Conservation (phyloP, 202 grass and related monocot genomes). For the Hordeum pubiflorum region DNA sequence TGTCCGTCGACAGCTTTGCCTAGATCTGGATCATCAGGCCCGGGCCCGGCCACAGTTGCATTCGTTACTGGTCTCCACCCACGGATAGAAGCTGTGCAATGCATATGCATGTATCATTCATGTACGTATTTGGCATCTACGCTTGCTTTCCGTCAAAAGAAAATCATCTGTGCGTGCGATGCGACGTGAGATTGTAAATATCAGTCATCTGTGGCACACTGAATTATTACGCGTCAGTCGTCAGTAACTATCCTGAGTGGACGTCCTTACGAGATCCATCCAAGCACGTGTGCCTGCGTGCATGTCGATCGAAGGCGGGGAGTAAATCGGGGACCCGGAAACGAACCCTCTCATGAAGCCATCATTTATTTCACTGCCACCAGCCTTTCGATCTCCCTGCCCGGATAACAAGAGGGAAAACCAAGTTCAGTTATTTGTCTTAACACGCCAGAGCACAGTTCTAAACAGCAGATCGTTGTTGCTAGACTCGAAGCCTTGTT, state of each 20-base stretch:
- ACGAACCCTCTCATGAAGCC: neutral
- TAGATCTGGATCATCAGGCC: neutral
- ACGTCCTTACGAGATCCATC: neutral
- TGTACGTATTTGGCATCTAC: neutral
- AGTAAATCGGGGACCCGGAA: neutral
- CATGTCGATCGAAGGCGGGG: constrained; percentile 4
- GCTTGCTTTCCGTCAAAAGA: neutral
- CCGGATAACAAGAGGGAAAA: neutral
- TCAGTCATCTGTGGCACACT: neutral
- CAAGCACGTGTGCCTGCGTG: neutral
- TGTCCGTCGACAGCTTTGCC: neutral
- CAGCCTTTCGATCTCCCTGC: neutral
- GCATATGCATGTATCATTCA: neutral
- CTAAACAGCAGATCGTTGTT: neutral
- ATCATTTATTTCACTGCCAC: neutral
- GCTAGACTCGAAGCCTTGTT: neutral
- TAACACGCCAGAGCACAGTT: too few relatives aligned
- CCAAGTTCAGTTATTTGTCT: too few relatives aligned
- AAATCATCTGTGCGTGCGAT: neutral
- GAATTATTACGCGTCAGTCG: neutral
- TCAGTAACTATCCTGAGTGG: neutral
- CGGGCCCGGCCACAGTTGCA: neutral
- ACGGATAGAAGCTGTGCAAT: neutral
- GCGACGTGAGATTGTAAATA: neutral
- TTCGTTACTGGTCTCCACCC: neutral